Evolutionary conservation across 2,329 filamentous ascomycete species (phyloP), one percentile per base, ranked within the genome.

Genomic region (Aspergillus sp.): DNA sequence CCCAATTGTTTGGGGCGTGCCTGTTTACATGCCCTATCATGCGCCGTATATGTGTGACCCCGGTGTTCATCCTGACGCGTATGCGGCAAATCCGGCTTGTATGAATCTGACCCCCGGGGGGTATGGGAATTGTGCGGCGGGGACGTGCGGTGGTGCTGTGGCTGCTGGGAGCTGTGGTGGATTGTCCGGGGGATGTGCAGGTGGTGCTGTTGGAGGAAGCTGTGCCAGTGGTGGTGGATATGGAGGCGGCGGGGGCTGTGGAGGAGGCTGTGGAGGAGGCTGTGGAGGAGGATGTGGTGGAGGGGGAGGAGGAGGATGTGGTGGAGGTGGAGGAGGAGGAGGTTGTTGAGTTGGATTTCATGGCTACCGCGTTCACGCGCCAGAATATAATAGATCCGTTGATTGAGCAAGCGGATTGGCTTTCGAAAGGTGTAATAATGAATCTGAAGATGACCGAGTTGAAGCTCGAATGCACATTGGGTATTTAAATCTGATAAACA

Each of bases 1-100:
- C 58, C 69, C 51, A 60, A 70, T 64, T 65, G 54, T 68, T 0
- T 78, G 68, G 60, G 73, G 75, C 0, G 74, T 72, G 49, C 73
- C 75, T 0, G 61, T 74, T 12, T 62, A 61, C 23, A 61, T 74
- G 5, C 73, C 74, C 0, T 65, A 65, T 12, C 77, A 76, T 51
- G 67, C 64, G 7, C 75, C 76, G 0, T 78, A 75, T 45, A 68
- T 68, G 52, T 68, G 65, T 30, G 72, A 76, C 46, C 69, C 72
- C 3, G 62, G 64, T 38, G 62, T 75, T 19, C 66, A 63, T 25
- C 61, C 63, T 10, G 66, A 61, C 37, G 62, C 70, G 23, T 78
- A 77, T 53, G 60, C 70, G 3, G 60, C 60, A 13, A 71, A 74
- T 47, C 75, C 75, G 10, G 60, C 61, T 2, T 78, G 73, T 52